A percentile compares a stretch with the other conserved stretches of the same genome.
phyloP scores from a whole-genome alignment of 2,329 filamentous ascomycete genomes.

The Rutstroemia sp. region DNA sequence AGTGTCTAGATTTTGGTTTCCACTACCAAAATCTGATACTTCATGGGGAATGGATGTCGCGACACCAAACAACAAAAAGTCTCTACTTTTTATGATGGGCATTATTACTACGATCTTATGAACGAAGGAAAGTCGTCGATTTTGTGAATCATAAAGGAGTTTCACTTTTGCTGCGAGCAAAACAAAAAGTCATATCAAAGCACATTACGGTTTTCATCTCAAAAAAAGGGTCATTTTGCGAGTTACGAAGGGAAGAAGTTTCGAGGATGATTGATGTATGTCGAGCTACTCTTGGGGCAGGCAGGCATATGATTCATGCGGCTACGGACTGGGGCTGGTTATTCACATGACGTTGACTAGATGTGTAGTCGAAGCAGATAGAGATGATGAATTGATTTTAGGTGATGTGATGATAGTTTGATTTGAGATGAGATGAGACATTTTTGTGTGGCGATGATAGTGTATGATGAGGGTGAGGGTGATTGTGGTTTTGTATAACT shows the following conservation, averaged over 20 bases:
- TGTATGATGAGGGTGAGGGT: no score
- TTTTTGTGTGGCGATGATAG: no score
- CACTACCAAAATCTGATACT: not conserved
- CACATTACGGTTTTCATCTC: not conserved
- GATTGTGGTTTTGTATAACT: no score
- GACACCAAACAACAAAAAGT: not conserved
- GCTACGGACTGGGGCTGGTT: slow-evolving; percentile 5
- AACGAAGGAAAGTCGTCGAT: not conserved
- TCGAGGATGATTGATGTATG: slow-evolving; percentile 10
- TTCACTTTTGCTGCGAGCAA: no score
- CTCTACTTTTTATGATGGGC: not conserved
- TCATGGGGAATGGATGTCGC: not conserved
- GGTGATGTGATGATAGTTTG: no score
- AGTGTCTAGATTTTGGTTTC: slow-evolving; percentile 6
- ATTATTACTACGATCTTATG: not conserved
- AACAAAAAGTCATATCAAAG: no score
- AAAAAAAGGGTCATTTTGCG: not conserved
- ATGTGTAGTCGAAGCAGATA: no score
- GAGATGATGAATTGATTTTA: no score
- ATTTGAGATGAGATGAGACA: no score
- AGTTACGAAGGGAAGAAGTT: slow-evolving; percentile 4
- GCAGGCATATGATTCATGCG: slow-evolving; percentile 8
- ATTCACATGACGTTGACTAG: not conserved
- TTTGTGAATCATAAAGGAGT: not conserved
- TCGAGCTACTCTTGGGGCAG: not conserved